Conservation (phyloP, 2,329 filamentous ascomycete genomes). For the Cladophialophora yegresii region DNA sequence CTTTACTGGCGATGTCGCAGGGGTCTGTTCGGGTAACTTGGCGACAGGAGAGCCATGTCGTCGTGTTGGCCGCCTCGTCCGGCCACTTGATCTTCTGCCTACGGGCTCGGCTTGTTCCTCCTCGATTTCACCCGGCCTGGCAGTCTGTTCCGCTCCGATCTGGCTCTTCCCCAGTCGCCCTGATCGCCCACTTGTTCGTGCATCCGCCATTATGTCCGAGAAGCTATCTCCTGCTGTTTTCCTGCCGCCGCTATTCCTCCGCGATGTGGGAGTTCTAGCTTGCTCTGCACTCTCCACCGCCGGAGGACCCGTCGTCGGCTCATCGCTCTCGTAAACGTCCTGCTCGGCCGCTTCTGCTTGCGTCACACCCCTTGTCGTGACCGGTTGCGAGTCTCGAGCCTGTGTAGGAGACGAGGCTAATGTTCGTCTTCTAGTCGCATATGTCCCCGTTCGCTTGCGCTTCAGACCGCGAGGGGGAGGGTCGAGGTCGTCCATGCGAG, state of each 20-base stretch:
- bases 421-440: conserved; percentile 28
- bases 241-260: not conserved
- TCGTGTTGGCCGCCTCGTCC: conserved; percentile 14
- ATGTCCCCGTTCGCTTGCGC: conserved; percentile 33
- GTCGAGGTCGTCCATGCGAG: conserved; percentile 26
- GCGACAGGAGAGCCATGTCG: not conserved
- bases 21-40: not conserved
- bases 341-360: not conserved
- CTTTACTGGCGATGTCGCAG: not conserved
- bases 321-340: not conserved
- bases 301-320: not conserved
- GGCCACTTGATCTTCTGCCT: conserved; percentile 16
- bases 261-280: not conserved
- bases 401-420: conserved; percentile 12
- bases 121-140: not conserved
- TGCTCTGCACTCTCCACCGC: not conserved
- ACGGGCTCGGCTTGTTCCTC: not conserved
- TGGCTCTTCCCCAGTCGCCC: not conserved
- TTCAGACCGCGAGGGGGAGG: conserved; percentile 31
- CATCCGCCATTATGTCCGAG: not conserved
- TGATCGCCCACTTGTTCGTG: not conserved
- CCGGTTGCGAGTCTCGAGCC: not conserved
- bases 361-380: not conserved
- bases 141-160: conserved; percentile 1
- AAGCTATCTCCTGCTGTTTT: not conserved